Conservation (phyloP, 768 basidiomycete genomes). For the Hericium alpestre region DNA sequence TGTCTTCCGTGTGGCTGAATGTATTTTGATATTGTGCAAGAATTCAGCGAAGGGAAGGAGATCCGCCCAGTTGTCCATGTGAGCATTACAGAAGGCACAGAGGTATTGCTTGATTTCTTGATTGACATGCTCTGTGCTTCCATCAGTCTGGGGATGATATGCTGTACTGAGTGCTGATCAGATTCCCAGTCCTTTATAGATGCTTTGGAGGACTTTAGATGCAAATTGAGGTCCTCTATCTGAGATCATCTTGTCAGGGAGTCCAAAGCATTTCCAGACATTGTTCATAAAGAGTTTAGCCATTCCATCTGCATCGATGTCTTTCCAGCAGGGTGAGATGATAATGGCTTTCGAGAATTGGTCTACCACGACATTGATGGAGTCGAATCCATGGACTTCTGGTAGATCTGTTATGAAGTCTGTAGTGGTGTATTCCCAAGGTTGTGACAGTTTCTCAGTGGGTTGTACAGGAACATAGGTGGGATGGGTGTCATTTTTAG, state of each 20-base stretch:
- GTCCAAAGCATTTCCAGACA: conserved; percentile 9
- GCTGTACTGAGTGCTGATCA: conserved; percentile 18
- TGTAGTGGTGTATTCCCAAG: conserved; percentile 6
- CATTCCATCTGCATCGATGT: conserved; percentile 10
- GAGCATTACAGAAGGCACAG: conserved; percentile 13
- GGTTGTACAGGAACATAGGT: conserved; percentile 11
- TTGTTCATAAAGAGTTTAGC: conserved; percentile 10
- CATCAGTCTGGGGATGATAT: conserved; percentile 28
- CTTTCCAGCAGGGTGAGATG: conserved; percentile 16
- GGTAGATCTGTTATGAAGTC: conserved; percentile 17
- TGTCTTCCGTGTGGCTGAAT: conserved; percentile 13
- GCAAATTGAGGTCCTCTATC: conserved; percentile 11
- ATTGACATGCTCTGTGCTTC: conserved; percentile 23
- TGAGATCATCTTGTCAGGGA: conserved; percentile 4
- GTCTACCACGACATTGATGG: conserved; percentile 14
- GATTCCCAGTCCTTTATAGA: conserved; percentile 9
- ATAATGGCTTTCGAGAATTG: conserved; percentile 21
- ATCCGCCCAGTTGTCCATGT: conserved; percentile 19
- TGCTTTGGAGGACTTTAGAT: conserved; percentile 2
- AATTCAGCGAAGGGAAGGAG: conserved; percentile 20
- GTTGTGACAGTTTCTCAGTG: conserved; percentile 3
- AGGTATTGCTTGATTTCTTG: conserved; percentile 23
- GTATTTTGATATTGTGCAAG: conserved; percentile 19
- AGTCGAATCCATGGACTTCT: conserved; percentile 8
- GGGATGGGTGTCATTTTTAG: conserved; percentile 13